Conservation (phyloP, 148 eudicot species). For the Chenopodium formosanum region DNA sequence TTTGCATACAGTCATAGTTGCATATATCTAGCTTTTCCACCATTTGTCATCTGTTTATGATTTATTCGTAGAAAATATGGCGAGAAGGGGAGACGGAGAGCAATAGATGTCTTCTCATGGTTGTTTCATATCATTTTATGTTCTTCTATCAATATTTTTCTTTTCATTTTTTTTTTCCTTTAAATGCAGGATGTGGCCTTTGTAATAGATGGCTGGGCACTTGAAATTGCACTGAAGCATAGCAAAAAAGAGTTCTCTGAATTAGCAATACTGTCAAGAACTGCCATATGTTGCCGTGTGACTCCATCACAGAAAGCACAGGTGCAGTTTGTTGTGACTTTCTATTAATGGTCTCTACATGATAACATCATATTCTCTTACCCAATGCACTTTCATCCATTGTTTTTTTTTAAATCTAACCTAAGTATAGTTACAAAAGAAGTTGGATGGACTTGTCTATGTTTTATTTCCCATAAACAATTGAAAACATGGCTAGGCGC, state of each 20-base stretch:
- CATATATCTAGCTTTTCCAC: neutral
- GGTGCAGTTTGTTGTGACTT: constrained; percentile 38
- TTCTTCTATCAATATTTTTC: neutral
- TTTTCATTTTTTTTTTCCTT: neutral
- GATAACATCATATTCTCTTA: neutral
- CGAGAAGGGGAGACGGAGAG: no score
- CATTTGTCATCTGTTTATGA: neutral
- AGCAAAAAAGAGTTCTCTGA: constrained; percentile 76
- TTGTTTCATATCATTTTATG: neutral
- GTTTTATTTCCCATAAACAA: neutral
- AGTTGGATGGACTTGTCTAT: neutral
- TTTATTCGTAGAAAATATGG: no score
- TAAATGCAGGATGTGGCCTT: constrained; percentile 84
- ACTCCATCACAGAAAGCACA: constrained; percentile 99
- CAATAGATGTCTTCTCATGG: no score
- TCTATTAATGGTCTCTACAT: constrained; percentile 8
- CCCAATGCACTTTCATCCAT: neutral
- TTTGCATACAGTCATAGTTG: neutral
- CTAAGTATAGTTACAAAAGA: neutral
- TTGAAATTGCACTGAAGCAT: constrained; percentile 83
- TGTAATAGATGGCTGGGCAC: constrained; percentile 98
- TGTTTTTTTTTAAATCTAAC: neutral
- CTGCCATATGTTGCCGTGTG: constrained; percentile 97
- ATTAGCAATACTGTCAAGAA: constrained; percentile 81
- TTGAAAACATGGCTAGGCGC: neutral